Base-by-base conservation (phyloP, 176 grass and related monocot species). In the Stipa capillata region DNA sequence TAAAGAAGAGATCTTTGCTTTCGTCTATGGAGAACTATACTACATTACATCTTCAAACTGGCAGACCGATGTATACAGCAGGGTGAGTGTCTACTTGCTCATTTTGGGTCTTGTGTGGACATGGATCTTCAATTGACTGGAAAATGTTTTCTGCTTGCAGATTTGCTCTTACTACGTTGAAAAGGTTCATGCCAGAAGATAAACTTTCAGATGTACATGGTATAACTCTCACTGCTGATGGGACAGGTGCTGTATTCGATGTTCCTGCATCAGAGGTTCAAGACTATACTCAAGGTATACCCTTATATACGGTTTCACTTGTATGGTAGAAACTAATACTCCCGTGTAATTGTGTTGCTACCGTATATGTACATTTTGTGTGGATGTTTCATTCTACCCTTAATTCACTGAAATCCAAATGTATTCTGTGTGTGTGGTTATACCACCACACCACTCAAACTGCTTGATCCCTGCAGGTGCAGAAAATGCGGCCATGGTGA, bases 1-100 rank as follows among this genome's bases (percentile, higher is more conserved):
- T 99, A 82, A 99, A 99, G 69, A 99, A 91, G 69, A 91, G 97
- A 54, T 99, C 97, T 1, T 70, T 99, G 67, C 88, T 99, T 24
- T 93, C 92, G 48, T 91, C 88, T 4, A 91, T 99, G 97, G 97
- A 99, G 55, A 84, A 88, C 57, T 83, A 91, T 70, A 88, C 75
- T 13, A 99, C 97, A 68, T 71, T 96, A 58, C 90, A 89, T 69
- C 88, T 99, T 87, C 60, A 89, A 90, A 81, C 92, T 34, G 97
- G 82, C 54, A 85, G 83, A 45, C 8, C 78, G 4, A 88, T 99
- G 66, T 99, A 94, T 82, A 84, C 92, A 74, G 82, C 92, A 54
- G 77, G 84, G 97, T 99, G 81, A 86, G 92, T 86, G 55, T n/a
- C n/a, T n/a, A 2, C 70, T 29, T 28, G 14, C 52, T 11, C 3